Base-by-base conservation (phyloP, 2,329 filamentous ascomycete species). In the Claviceps sp. region DNA sequence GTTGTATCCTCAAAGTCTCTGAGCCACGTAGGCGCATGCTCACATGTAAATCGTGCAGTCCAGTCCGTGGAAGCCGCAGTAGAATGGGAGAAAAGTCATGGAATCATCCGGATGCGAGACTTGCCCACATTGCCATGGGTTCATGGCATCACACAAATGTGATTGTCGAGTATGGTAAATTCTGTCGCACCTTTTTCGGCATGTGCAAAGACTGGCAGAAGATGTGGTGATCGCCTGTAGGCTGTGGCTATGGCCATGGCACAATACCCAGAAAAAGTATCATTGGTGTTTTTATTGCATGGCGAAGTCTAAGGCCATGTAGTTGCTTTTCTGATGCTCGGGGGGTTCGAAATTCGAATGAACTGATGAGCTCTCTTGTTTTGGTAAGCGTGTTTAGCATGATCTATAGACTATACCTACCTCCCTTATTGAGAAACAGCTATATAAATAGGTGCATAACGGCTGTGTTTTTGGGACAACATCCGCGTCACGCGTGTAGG, bases 61-160 rank as follows among this genome's bases (percentile, higher is more conserved):
- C 53, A 11, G 53, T 55, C 18, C 56, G 52, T 3, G 54, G 50
- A 18, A 50, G 41, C 13, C 52, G 54, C 34, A 56, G 55, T 45
- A 59, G 54, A 47, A 58, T 59, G 57, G 57, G 57, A n/a, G 57
- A 57, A 4, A 58, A 58, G 26, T 54, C 56, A 2, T 45, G 56
- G 44, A 52, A 41, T 26, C 51, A 58, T 46, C 51, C 53, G 16
- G 56, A 59, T 38, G 57, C 57, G 13, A 53, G 57, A 38, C 55
- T 59, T 11, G 51, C 53, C 14, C 57, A 59, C 20, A 54, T 55
- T 40, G 54, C 53, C 37, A 52, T 59, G 41, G 57, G 57, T 18
- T 58, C 57, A 24, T 59, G 57, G 57, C 52, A 52, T 38, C 55
- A 56, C 36, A 57, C 55, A 18, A 54, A 58, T 41, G 8, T 57